Evolutionary conservation across 164 flowering plant genomes (phyloP).

Genomic region (Taxillus chinensis): DNA sequence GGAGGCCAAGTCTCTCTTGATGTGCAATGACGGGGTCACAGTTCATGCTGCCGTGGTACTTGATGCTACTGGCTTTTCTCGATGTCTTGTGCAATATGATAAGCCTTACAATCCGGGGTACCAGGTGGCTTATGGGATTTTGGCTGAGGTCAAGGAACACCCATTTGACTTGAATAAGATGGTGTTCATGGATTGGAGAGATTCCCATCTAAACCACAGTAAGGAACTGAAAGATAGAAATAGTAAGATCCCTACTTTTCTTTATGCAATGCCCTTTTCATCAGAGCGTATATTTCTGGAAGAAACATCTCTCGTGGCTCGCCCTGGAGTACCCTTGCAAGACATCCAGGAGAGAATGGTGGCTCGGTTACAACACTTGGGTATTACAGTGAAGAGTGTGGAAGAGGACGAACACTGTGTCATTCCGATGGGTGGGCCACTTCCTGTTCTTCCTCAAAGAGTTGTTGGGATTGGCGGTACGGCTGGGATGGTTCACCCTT

Average conservation of each 20-base stretch:
- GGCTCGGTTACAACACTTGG: conserved; percentile 71
- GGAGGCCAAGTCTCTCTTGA: conserved; percentile 58
- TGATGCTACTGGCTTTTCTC: conserved; percentile 88
- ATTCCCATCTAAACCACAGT: conserved; percentile 48
- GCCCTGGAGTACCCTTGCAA: conserved; percentile 67
- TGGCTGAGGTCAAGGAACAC: conserved; percentile 88
- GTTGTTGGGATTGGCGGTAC: conserved; percentile 93
- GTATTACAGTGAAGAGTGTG: conserved; percentile 73
- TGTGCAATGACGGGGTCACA: conserved; percentile 76
- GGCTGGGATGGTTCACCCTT: conserved; percentile 97
- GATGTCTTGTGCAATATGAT: conserved; percentile 79
- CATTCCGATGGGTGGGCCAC: conserved; percentile 96
- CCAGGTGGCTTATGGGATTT: conserved; percentile 88
- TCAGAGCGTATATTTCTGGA: conserved; percentile 69
- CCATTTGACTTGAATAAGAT: conserved; percentile 88
- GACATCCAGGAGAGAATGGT: conserved; percentile 90
- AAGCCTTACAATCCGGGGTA: conserved; percentile 91
- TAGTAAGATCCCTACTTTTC: conserved; percentile 67
- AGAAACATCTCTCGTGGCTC: conserved; percentile 88
- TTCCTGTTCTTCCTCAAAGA: conserved; percentile 84
- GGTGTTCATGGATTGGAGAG: conserved; percentile 98
- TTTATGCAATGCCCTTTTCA: conserved; percentile 97
- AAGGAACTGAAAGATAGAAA: conserved; percentile 50
- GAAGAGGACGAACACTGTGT: conserved; percentile 89
- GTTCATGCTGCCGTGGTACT: conserved; percentile 74